phyloP scores from a whole-genome alignment of 1,284 basidiomycete species.

The Calocybe gambosa region DNA sequence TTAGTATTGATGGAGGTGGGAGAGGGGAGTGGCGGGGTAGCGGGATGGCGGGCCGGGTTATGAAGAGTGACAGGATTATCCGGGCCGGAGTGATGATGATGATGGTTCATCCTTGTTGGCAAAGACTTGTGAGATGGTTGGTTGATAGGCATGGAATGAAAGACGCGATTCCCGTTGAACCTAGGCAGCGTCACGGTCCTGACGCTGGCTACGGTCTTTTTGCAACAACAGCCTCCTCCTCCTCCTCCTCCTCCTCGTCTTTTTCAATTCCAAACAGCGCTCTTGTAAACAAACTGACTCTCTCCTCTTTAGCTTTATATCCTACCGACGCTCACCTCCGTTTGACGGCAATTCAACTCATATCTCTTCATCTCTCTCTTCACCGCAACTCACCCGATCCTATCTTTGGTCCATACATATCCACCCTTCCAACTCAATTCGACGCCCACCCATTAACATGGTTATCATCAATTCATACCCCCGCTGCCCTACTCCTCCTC shows the following conservation, averaged over 20 bases:
- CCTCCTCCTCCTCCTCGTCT: slow-evolving; percentile 54
- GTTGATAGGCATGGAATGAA: slow-evolving; percentile 42
- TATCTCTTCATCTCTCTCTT: slow-evolving; percentile 59
- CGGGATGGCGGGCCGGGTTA: no score
- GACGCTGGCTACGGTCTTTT: slow-evolving; percentile 72
- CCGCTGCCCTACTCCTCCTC: slow-evolving; percentile 33
- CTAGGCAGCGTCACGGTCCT: slow-evolving; percentile 39
- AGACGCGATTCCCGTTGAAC: slow-evolving; percentile 31
- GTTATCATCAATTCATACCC: slow-evolving; percentile 34
- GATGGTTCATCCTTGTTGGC: slow-evolving; percentile 45
- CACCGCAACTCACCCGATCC: slow-evolving; percentile 47
- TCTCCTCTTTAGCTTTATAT: slow-evolving; percentile 46
- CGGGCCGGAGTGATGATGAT: neutral
- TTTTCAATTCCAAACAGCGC: slow-evolving; percentile 66
- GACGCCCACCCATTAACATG: slow-evolving; percentile 71
- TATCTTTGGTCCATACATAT: slow-evolving; percentile 72
- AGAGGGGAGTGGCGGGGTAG: no score
- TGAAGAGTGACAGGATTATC: neutral
- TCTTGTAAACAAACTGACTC: slow-evolving; percentile 65
- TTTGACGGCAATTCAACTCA: slow-evolving; percentile 54
- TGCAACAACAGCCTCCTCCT: slow-evolving; percentile 40
- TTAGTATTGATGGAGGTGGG: slow-evolving; percentile 7
- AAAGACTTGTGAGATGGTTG: slow-evolving; percentile 51
- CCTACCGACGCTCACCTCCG: slow-evolving; percentile 26
- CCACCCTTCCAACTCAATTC: slow-evolving; percentile 65